Base-by-base conservation (phyloP, 2,329 filamentous ascomycete species). In the Fusarium mundagurra region DNA sequence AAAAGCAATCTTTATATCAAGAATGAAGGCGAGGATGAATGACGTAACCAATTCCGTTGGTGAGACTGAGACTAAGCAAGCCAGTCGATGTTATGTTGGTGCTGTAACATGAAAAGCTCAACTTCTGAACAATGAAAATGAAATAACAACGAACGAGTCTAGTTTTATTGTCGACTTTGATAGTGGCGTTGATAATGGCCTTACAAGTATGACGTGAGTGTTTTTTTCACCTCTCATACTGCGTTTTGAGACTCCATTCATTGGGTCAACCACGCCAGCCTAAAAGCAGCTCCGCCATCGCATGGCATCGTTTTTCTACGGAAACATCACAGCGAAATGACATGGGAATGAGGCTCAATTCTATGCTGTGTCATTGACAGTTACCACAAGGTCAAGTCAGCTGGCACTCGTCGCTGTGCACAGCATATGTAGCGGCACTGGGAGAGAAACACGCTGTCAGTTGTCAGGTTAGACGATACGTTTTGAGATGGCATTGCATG, bases 181-280 rank as follows among this genome's bases (percentile, higher is more conserved):
- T 34, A 66, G 64, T 72, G 64, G 72, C 44, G 48, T 24, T 50
- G 60, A 66, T 39, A 48, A 60, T 58, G 57, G 43, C 27, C 17
- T 58, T 71, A 57, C 27, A 61, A 59, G 27, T 61, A 78, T 78
- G 76, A 78, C 76, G 76, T 78, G 76, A 64, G 59, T n/a, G 61
- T 50, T 38, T 74, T 75, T 20, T 33, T 54, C 27, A 58, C 60
- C 36, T 48, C 39, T 31, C 36, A 33, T 43, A 17, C 50, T 45
- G 59, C 41, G 43, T 22, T 61, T 38, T 34, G 20, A 16, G 41
- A 58, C 39, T 62, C 48, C 57, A 48, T 71, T 36, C 45, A 72
- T 73, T 74, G 60, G 73, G 59, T 64, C 57, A 67, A 59, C 31
- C 64, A 67, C 55, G 59, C 55, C 54, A 61, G 48, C 64, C 66